Evolutionary conservation across 371 early-diverging fungal species (phyloP).

Genomic region (Rhizomucor miehei): DNA sequence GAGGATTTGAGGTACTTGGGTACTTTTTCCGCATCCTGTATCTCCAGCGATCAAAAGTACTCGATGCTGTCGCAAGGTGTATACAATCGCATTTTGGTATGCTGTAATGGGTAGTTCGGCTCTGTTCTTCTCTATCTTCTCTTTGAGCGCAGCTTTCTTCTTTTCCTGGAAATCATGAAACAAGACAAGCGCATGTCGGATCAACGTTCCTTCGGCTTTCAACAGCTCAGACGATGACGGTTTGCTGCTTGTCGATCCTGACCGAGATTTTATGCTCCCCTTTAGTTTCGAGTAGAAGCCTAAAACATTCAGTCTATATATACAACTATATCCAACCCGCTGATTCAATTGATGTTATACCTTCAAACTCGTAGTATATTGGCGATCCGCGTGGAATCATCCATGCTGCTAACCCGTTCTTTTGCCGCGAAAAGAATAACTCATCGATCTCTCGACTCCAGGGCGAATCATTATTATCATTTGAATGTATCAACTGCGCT

Average conservation of each 20-base stretch:
- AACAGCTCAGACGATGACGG: not conserved
- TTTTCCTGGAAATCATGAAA: slow-evolving; percentile 59
- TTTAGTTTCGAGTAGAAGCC: slow-evolving; percentile 35
- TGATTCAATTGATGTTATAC: slow-evolving; percentile 20
- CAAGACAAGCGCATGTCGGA: slow-evolving; percentile 50
- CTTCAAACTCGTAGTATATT: slow-evolving; percentile 50
- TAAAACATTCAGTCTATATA: slow-evolving; percentile 3
- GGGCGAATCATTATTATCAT: slow-evolving; percentile 7
- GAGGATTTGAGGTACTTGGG: slow-evolving; percentile 83
- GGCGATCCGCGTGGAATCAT: slow-evolving; percentile 40
- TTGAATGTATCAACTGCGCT: slow-evolving; percentile 1
- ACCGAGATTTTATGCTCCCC: slow-evolving; percentile 15
- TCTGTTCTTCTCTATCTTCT: slow-evolving; percentile 55
- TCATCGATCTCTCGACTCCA: slow-evolving; percentile 45
- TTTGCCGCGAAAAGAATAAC: slow-evolving; percentile 38
- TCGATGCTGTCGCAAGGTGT: slow-evolving; percentile 51
- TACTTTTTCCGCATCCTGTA: slow-evolving; percentile 83
- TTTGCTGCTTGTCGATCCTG: not conserved
- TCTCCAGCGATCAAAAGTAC: slow-evolving; percentile 71
- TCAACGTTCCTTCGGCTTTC: slow-evolving; percentile 37
- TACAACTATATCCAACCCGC: no score
- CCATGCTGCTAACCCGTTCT: slow-evolving; percentile 39
- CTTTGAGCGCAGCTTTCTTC: slow-evolving; percentile 33
- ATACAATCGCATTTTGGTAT: slow-evolving; percentile 58
- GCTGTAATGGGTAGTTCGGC: slow-evolving; percentile 57